A percentile compares a stretch with the other conserved stretches of the same genome.
Evolutionary conservation across 495 filamentous ascomycete species (phyloP).

Genomic region (Durotheca rogersii): DNA sequence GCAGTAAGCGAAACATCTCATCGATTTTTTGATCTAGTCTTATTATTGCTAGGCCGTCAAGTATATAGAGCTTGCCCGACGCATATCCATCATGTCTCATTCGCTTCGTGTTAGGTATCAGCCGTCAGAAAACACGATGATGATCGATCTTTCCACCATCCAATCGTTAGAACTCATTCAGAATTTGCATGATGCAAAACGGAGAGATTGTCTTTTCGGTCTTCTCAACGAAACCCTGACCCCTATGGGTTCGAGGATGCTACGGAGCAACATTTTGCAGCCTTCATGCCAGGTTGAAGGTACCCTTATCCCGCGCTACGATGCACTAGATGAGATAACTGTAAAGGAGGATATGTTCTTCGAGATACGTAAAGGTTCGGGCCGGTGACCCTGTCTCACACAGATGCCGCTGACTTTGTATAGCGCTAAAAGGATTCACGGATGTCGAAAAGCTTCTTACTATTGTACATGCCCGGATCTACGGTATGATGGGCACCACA

Average conservation of each 20-base stretch:
- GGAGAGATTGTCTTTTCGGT: constrained; percentile 76
- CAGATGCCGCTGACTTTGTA: constrained; percentile 12
- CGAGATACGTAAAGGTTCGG: constrained; percentile 64
- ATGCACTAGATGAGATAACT: constrained; percentile 81
- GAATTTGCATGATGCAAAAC: constrained; percentile 74
- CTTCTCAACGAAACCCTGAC: constrained; percentile 82
- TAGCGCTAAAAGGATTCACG: constrained; percentile 70
- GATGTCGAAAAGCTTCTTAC: constrained; percentile 71
- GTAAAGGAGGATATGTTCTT: constrained; percentile 86
- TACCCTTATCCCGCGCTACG: constrained; percentile 64
- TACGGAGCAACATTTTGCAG: constrained; percentile 82
- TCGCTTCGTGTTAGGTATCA: constrained; percentile 84
- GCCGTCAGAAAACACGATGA: constrained; percentile 90
- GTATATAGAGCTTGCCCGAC: constrained; percentile 68
- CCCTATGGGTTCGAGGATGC: constrained; percentile 79
- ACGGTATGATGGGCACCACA: background rate
- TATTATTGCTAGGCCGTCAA: constrained; percentile 63
- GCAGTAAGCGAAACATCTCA: constrained; percentile 59
- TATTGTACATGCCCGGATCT: constrained; percentile 41
- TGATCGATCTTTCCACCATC: constrained; percentile 86
- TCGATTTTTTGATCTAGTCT: constrained; percentile 1
- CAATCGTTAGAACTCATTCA: constrained; percentile 85
- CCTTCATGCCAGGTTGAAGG: constrained; percentile 73
- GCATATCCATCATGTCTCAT: constrained; percentile 66
- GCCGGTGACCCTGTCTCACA: background rate